phyloP scores from a whole-genome alignment of 2,329 filamentous ascomycete genomes.

The Pleoardoris graminearum region DNA sequence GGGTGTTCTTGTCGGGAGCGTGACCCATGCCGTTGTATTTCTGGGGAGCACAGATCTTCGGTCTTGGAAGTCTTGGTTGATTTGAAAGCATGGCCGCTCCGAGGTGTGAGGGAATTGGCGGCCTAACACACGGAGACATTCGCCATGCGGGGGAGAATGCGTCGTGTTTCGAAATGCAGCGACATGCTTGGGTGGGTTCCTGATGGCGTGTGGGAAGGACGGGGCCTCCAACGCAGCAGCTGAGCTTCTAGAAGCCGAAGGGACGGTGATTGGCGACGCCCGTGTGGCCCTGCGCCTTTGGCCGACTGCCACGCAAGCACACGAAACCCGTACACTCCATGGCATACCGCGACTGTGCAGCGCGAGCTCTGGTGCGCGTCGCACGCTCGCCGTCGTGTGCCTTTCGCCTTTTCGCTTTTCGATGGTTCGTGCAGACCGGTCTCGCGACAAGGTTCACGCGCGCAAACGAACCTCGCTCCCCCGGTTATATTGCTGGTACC shows the following conservation, averaged over 20 bases:
- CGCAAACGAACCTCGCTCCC: background rate
- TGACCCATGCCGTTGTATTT: too few relatives aligned
- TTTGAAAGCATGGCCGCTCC: background rate
- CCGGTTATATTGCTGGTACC: background rate
- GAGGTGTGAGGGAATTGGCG: background rate
- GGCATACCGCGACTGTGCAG: background rate
- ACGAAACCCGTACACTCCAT: background rate
- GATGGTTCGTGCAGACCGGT: background rate
- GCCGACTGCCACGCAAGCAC: background rate
- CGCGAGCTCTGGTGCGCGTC: background rate
- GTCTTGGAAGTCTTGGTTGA: background rate
- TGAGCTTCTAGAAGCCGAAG: slow-evolving; percentile 2
- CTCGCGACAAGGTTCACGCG: background rate
- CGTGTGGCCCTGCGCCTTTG: background rate
- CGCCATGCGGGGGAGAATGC: background rate
- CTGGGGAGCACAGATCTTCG: background rate
- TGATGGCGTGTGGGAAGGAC: background rate
- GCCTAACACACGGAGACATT: background rate
- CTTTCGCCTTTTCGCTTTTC: background rate
- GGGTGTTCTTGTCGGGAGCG: background rate
- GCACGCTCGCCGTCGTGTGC: background rate
- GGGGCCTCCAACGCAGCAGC: background rate
- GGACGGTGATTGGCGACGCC: background rate
- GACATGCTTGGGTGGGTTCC: background rate
- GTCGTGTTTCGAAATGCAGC: background rate